Conservation (phyloP, 441 rosid species). For the Omphalea diandra region DNA sequence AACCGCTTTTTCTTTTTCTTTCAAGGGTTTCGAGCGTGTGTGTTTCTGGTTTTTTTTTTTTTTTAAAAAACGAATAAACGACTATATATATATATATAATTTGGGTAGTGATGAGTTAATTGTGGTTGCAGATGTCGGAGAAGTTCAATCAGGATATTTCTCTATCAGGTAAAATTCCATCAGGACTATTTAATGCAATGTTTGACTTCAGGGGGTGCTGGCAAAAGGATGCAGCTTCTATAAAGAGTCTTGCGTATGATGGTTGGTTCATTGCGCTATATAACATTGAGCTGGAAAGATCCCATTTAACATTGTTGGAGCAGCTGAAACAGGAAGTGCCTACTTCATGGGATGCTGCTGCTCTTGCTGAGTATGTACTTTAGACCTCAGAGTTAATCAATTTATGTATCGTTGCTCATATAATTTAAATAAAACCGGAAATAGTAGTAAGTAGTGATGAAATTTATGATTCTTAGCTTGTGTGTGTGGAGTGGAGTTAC, state of each 20-base stretch:
- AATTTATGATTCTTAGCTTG: too few relatives aligned
- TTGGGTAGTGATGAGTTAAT: too few relatives aligned
- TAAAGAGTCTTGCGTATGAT: constrained; percentile 68
- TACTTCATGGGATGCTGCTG: constrained; percentile 79
- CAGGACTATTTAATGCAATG: constrained; percentile 76
- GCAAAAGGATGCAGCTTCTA: constrained; percentile 75
- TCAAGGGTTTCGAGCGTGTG: too few relatives aligned
- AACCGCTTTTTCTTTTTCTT: too few relatives aligned
- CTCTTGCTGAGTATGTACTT: constrained; percentile 78
- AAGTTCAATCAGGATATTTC: constrained; percentile 72
- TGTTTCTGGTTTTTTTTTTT: too few relatives aligned
- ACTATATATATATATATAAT: too few relatives aligned
- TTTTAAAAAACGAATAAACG: too few relatives aligned
- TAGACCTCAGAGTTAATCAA: constrained; percentile 8
- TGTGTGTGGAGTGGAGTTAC: too few relatives aligned
- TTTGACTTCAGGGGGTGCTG: constrained; percentile 65
- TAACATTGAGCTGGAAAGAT: constrained; percentile 71
- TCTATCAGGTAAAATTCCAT: constrained; percentile 78
- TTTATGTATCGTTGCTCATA: not conserved
- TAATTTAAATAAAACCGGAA: constrained; percentile 8
- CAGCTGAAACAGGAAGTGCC: constrained; percentile 75
- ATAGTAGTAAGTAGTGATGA: too few relatives aligned
- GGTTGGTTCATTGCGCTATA: constrained; percentile 90
- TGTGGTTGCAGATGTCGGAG: constrained; percentile 84
- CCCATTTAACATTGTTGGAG: constrained; percentile 59